Conservation (phyloP, 139 green algal genomes). For the Volvox africanus region DNA sequence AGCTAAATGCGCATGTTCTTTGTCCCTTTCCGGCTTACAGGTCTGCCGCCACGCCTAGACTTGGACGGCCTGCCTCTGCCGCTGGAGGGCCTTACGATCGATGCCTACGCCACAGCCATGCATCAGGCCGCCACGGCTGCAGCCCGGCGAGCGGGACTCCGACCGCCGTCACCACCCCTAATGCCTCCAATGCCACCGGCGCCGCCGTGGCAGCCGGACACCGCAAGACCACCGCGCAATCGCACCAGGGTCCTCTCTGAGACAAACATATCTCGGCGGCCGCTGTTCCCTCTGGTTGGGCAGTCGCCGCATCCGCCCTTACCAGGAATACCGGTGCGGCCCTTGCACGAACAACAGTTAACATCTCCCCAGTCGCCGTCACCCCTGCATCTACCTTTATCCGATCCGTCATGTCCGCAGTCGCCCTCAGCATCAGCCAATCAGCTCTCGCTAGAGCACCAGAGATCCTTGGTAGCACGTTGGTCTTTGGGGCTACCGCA, state of each 20-base stretch:
- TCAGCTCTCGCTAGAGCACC: too few relatives aligned
- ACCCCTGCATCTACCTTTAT: too few relatives aligned
- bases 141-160: neutral
- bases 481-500: neutral
- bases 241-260: neutral
- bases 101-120: neutral
- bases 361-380: too few relatives aligned
- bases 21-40: neutral
- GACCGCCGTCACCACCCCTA: neutral
- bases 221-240: neutral
- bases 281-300: neutral
- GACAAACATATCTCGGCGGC: neutral
- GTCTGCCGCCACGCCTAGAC: neutral
- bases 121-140: neutral
- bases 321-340: too few relatives aligned
- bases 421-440: too few relatives aligned
- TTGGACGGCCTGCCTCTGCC: constrained; percentile 42
- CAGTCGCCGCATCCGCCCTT: neutral
- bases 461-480: neutral
- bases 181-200: neutral
- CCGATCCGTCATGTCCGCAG: too few relatives aligned
- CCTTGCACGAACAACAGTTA: too few relatives aligned
- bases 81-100: neutral
- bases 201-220: neutral
- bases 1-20: too few relatives aligned